Base-by-base conservation (phyloP, 2,329 filamentous ascomycete genomes). In the Diplodia seriata region DNA sequence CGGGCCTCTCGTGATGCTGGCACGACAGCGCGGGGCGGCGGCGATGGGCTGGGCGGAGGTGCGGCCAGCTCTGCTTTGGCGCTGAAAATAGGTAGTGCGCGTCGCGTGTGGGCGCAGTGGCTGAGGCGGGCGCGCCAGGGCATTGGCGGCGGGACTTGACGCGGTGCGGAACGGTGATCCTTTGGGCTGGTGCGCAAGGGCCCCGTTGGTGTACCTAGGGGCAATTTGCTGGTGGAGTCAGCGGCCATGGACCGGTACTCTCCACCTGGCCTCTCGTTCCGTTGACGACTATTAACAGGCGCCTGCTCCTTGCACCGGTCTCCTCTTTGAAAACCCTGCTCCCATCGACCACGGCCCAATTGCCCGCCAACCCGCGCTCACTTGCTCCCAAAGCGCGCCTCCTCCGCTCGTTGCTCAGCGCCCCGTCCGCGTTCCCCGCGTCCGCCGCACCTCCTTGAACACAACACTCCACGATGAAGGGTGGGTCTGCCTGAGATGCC, bases 391-490 rank as follows among this genome's bases (percentile, higher is more conserved):
- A 20, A 18, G 54, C 65, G 53, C 53, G 38, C n/a, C 55, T 33
- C 31, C 40, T 51, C 47, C 64, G 64, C 53, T 66, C 66, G 66
- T 53, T 67, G 40, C 15, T n/a, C 40, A 47, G 40, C 47, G n/a
- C 65, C 6, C n/a, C 20, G 33, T 20, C 20, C 38, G 47, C 18
- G 36, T 49, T 31, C 56, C 62, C 62, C 49, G 49, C 61, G 38
- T 47, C 62, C 36, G n/a, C 20, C 29, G 51, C 65, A 29, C 23
- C 56, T 68, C 55, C 66, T 56, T 68, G 56, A 55, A 61, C 54
- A 43, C 64, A 54, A 47, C 66, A 31, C 36, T 18, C 50, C 62
- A 69, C 36, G 29, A 69, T 69, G 68, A 69, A 69, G 59, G 68
- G 68, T 69, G 57, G n/a, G 68, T 57, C 53, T 61, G 36, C 51